Percentiles rank a stretch among this genome's conserved stretches.
Evolutionary conservation across 2,329 filamentous ascomycete genomes (phyloP).

Genomic region (Botrytis porri): DNA sequence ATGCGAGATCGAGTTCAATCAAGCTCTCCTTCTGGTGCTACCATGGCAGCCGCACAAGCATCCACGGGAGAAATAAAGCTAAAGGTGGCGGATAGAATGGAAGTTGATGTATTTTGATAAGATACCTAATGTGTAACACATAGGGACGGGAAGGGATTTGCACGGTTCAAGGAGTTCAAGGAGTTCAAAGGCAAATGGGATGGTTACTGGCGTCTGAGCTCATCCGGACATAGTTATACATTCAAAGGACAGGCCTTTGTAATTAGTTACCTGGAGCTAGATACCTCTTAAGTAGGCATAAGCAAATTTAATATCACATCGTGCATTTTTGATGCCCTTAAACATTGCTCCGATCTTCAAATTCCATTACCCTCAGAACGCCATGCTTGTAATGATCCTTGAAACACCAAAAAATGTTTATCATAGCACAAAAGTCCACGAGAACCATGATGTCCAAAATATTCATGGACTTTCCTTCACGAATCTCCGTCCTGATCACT

Average conservation of each 20-base stretch:
- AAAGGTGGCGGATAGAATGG: conserved; percentile 43
- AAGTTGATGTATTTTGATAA: conserved; percentile 45
- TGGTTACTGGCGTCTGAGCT: not conserved
- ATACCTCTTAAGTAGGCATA: conserved; percentile 17
- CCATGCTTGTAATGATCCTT: conserved; percentile 34
- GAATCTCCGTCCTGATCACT: conserved; percentile 22
- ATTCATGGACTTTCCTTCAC: not conserved
- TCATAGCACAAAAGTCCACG: conserved; percentile 4
- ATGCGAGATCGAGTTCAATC: conserved; percentile 38
- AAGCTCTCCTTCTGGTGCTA: conserved; percentile 37
- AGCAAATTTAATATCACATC: conserved; percentile 30
- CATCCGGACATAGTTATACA: conserved; percentile 11
- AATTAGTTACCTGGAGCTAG: conserved; percentile 24
- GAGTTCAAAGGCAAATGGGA: conserved; percentile 1
- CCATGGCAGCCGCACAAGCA: conserved; percentile 41
- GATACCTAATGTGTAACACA: not conserved
- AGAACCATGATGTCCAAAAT: conserved; percentile 14
- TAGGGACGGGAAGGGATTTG: not conserved
- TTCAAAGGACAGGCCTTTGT: conserved; percentile 12
- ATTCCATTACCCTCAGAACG: conserved; percentile 30
- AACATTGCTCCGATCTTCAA: conserved; percentile 18
- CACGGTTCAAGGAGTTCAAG: conserved; percentile 14
- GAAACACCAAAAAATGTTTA: conserved; percentile 17
- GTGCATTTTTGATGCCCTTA: conserved; percentile 28
- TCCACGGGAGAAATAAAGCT: conserved; percentile 36